A percentile compares a stretch with the other conserved stretches of the same genome.
Conservation (phyloP, 139 green algal species). For the Zygnema circumcarinatum region DNA sequence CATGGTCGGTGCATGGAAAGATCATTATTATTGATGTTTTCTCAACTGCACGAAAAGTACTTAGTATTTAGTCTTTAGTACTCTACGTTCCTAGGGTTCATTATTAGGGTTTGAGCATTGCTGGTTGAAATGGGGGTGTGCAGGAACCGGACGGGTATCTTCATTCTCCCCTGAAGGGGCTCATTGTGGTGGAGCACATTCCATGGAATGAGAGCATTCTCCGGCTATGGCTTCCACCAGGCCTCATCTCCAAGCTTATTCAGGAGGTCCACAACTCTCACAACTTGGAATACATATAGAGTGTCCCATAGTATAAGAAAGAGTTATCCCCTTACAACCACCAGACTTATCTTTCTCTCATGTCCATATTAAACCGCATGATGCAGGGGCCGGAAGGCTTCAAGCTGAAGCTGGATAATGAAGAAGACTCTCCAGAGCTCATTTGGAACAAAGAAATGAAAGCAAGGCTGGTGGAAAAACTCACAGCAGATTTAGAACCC, state of each 20-base stretch:
- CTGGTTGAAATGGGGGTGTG: too few relatives aligned
- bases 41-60: too few relatives aligned
- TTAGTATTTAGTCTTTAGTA: too few relatives aligned
- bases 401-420: not conserved
- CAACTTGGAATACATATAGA: not conserved
- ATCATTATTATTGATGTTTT: too few relatives aligned
- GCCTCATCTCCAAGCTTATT: slow-evolving; percentile 43
- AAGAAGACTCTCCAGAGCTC: slow-evolving; percentile 33
- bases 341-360: too few relatives aligned
- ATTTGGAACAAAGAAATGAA: slow-evolving; percentile 53
- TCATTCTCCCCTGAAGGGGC: slow-evolving; percentile 35
- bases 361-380: not conserved
- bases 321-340: too few relatives aligned
- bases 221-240: slow-evolving; percentile 17
- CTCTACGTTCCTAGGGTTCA: too few relatives aligned
- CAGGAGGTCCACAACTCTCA: slow-evolving; percentile 13
- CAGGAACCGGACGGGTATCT: slow-evolving; percentile 9
- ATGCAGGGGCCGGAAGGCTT: slow-evolving; percentile 33
- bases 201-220: slow-evolving; percentile 53
- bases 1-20: too few relatives aligned
- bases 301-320: too few relatives aligned
- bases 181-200: slow-evolving; percentile 41
- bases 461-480: slow-evolving; percentile 4
- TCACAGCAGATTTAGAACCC: slow-evolving; percentile 21
- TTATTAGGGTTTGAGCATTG: too few relatives aligned